Evolutionary conservation across 2,329 filamentous ascomycete species (phyloP).

Genomic region (Fusarium camptoceras): DNA sequence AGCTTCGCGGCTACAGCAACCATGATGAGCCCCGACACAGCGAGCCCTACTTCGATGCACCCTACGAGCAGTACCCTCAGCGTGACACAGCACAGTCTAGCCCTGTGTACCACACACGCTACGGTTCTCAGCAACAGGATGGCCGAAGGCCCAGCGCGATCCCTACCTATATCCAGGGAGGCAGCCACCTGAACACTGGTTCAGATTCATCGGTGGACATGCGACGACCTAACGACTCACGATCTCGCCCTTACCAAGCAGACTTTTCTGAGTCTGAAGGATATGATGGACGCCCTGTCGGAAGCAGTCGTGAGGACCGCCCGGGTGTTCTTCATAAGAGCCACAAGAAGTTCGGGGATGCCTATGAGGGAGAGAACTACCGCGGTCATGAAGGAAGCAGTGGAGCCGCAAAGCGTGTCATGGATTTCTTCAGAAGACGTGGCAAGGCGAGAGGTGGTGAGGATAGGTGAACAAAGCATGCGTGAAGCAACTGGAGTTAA

Average conservation of each 20-base stretch:
- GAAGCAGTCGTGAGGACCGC: constrained; percentile 54
- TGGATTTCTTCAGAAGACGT: constrained; percentile 96
- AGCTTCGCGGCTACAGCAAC: constrained; percentile 50
- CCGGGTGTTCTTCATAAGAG: constrained; percentile 81
- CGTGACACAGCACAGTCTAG: constrained; percentile 51
- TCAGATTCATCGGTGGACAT: constrained; percentile 67
- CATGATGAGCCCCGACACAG: constrained; percentile 52
- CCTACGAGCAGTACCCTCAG: constrained; percentile 53
- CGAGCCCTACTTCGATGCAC: constrained; percentile 56
- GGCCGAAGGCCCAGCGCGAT: constrained; percentile 57
- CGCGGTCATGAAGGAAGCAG: constrained; percentile 82
- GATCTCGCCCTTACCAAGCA: constrained; percentile 58
- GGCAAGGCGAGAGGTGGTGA: constrained; percentile 78
- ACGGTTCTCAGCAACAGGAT: constrained; percentile 57
- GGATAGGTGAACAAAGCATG: constrained; percentile 56
- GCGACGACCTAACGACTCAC: constrained; percentile 55
- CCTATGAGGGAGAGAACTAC: constrained; percentile 80
- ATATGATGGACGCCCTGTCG: constrained; percentile 55
- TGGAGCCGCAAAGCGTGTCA: constrained; percentile 89
- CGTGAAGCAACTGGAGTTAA: constrained; percentile 40
- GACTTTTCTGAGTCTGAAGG: constrained; percentile 58
- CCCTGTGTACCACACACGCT: constrained; percentile 57
- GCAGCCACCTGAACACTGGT: constrained; percentile 60
- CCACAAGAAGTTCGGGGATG: constrained; percentile 88
- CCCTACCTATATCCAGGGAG: constrained; percentile 60